Evolutionary conservation across 768 basidiomycete species (phyloP).

Genomic region (Pleurotus djamor): DNA sequence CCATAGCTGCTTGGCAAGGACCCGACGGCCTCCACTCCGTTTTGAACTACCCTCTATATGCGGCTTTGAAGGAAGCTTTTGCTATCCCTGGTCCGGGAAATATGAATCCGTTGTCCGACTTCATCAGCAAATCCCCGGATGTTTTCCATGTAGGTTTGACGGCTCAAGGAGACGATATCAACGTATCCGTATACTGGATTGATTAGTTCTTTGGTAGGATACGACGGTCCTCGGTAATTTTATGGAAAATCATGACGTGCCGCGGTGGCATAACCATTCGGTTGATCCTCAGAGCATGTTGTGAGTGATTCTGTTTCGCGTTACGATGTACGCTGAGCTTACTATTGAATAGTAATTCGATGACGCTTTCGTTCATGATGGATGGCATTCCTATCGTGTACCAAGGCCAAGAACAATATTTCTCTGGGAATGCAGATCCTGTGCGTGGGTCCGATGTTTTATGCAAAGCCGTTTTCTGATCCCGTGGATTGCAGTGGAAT

Average conservation of each 20-base stretch:
- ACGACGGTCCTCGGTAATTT: conserved; percentile 65
- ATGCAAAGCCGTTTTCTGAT: neutral
- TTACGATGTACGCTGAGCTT: neutral
- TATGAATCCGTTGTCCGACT: conserved; percentile 50
- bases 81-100: conserved; percentile 68
- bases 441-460: conserved; percentile 30
- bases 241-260: conserved; percentile 76
- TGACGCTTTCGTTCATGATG: conserved; percentile 72
- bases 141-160: conserved; percentile 42
- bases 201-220: conserved; percentile 22
- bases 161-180: neutral
- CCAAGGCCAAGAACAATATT: conserved; percentile 78
- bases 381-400: conserved; percentile 86
- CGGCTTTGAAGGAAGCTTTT: conserved; percentile 62
- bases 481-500: conserved; percentile 46
- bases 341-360: conserved; percentile 52
- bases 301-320: conserved; percentile 29
- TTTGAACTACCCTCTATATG: conserved; percentile 71
- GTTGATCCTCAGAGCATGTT: conserved; percentile 73
- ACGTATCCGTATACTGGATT: neutral
- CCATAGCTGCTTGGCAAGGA: conserved; percentile 60
- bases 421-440: conserved; percentile 63
- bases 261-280: conserved; percentile 71
- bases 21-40: conserved; percentile 62
- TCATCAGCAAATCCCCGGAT: conserved; percentile 49